These are phyloP conservation scores for Backusella psychrophila DNA, from an alignment of 192 early-diverging fungal genomes.

Conservation along the genomic window DNA sequence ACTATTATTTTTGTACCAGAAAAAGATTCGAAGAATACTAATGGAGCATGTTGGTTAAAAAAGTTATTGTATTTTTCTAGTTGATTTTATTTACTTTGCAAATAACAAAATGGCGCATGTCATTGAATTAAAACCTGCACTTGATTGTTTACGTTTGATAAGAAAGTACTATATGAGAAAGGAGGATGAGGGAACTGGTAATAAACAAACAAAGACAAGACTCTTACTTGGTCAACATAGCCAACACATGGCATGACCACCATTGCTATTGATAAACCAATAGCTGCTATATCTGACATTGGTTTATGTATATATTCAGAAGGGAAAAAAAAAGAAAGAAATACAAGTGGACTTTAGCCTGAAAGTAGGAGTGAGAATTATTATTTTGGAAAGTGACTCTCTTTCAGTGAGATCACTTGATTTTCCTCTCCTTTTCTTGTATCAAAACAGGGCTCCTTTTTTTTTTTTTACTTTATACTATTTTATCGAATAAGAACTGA, in stretches of 20 bases:
- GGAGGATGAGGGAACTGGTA: neutral
- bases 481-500: too few species aligned
- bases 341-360: neutral
- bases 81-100: conserved; percentile 39
- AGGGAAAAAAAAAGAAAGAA: neutral
- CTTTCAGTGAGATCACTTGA: neutral
- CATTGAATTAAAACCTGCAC: conserved; percentile 51
- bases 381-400: neutral
- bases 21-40: conserved; percentile 45
- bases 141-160: conserved; percentile 46
- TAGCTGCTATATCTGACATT: neutral
- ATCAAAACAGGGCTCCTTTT: too few species aligned
- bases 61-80: neutral
- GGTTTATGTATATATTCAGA: neutral
- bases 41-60: neutral
- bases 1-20: conserved; percentile 30
- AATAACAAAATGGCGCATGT: conserved; percentile 55
- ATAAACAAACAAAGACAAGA: neutral
- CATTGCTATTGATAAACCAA: conserved; percentile 45
- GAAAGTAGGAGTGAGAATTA: neutral
- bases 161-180: conserved; percentile 38
- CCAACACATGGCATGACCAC: conserved; percentile 54
- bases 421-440: neutral
- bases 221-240: conserved; percentile 52
- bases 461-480: too few species aligned